Percentiles rank a stretch among this genome's conserved stretches.
These are phyloP conservation scores for Sphagnum fallax DNA, from an alignment of 228 moss, liverwort and hornwort species.

Conservation along the genomic window DNA sequence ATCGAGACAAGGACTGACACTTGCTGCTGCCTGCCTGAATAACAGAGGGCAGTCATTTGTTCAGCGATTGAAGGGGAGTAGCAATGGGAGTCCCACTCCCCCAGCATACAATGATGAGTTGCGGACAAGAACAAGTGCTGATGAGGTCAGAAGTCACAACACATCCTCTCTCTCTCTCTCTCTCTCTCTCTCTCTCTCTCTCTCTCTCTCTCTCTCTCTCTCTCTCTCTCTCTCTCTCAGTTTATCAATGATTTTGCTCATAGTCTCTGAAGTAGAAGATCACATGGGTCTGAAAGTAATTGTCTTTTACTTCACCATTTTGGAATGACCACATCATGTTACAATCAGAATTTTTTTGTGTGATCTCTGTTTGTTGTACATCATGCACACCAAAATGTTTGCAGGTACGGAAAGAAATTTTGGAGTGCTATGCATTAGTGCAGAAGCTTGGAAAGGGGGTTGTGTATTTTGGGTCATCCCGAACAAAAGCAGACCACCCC, in stretches of 20 bases:
- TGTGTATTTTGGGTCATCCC: conserved; percentile 36
- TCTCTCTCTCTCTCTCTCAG: background rate
- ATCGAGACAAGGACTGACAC: no score
- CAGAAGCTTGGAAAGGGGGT: conserved; percentile 32
- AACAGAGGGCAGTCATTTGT: no score
- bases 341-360: no score
- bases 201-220: background rate
- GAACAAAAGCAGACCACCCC: conserved; percentile 16
- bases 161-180: background rate
- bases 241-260: background rate
- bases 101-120: conserved; percentile 26
- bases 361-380: no score
- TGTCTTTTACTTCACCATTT: no score
- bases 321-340: no score
- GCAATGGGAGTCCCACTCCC: conserved; percentile 8
- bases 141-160: conserved; percentile 24
- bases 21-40: no score
- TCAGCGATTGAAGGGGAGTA: background rate
- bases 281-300: background rate
- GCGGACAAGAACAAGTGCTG: conserved; percentile 22
- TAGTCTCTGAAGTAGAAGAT: background rate
- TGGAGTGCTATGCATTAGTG: conserved; percentile 40
- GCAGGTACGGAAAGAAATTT: conserved; percentile 44
- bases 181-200: background rate
- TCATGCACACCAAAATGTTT: background rate